These are phyloP conservation scores for Westerdykella ornata DNA, from an alignment of 2,329 filamentous ascomycete species.

Conservation along the genomic window DNA sequence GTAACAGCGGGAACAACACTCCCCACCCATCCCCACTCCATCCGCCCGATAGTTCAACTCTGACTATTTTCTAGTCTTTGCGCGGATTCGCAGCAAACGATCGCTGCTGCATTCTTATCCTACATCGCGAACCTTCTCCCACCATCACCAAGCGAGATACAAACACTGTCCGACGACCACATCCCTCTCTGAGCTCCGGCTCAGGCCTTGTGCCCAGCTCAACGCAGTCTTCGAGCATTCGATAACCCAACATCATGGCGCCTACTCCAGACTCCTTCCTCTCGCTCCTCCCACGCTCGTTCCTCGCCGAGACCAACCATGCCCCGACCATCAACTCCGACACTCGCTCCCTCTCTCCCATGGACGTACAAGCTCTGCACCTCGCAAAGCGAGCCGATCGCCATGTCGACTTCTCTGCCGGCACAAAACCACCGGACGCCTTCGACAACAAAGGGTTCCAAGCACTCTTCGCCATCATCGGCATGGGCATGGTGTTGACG, in stretches of 20 bases:
- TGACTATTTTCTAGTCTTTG: slow-evolving; percentile 3
- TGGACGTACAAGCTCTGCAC: slow-evolving; percentile 25
- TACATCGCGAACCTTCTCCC: background rate
- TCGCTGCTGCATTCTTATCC: slow-evolving; percentile 1
- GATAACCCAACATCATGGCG: slow-evolving; percentile 14
- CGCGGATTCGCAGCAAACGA: background rate
- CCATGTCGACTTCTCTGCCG: slow-evolving; percentile 26
- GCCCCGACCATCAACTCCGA: slow-evolving; percentile 20
- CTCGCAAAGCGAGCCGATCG: slow-evolving; percentile 20
- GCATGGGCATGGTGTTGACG: slow-evolving; percentile 64
- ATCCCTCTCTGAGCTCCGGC: slow-evolving; percentile 7
- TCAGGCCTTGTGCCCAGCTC: slow-evolving; percentile 4
- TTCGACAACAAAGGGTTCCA: slow-evolving; percentile 60
- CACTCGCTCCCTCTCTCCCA: slow-evolving; percentile 22
- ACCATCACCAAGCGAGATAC: background rate
- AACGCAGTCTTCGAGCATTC: background rate
- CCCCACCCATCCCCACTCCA: slow-evolving; percentile 2
- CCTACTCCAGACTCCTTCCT: slow-evolving; percentile 16
- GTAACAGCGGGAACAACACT: slow-evolving; percentile 2
- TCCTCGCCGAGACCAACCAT: slow-evolving; percentile 11
- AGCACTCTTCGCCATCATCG: slow-evolving; percentile 77
- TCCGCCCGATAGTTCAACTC: slow-evolving; percentile 1
- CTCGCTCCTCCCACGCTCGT: slow-evolving; percentile 14
- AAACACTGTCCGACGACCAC: slow-evolving; percentile 2
- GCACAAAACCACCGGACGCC: slow-evolving; percentile 30